phyloP scores from a whole-genome alignment of 140 eudicot genomes.

The Anethum foeniculum region DNA sequence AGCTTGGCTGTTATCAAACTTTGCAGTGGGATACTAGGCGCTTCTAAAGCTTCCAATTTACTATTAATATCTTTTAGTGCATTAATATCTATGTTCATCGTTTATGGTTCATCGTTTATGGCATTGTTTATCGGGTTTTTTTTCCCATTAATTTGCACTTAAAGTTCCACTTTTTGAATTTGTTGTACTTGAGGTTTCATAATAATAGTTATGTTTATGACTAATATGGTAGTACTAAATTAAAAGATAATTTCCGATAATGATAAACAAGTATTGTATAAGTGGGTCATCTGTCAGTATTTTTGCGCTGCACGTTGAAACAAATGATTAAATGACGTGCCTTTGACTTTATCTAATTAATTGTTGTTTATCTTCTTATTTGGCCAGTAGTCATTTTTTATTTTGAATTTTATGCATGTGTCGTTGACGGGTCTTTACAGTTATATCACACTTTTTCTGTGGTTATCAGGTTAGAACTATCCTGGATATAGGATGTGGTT shows the following conservation, averaged over 20 bases:
- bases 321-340: not conserved
- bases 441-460: not conserved
- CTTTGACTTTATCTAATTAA: not conserved
- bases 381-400: not conserved
- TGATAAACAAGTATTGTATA: not conserved
- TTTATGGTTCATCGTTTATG: not conserved
- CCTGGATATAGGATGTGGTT: constrained; percentile 92
- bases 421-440: not conserved
- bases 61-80: not conserved
- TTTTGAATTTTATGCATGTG: not conserved
- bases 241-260: not conserved
- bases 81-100: not conserved
- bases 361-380: not conserved
- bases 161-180: not conserved
- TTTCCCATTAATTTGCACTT: too few relatives aligned
- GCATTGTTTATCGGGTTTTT: not conserved
- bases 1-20: not conserved
- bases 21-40: not conserved
- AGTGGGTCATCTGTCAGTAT: not conserved
- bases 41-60: not conserved
- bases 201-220: not conserved
- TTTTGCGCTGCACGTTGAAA: not conserved
- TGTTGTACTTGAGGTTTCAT: not conserved
- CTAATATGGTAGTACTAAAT: not conserved
- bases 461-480: constrained; percentile 68